Evolutionary conservation across 352 stramenopile genomes (phyloP), one percentile per base, ranked within the genome.

Genomic region (Elongisporangium prolatum): DNA sequence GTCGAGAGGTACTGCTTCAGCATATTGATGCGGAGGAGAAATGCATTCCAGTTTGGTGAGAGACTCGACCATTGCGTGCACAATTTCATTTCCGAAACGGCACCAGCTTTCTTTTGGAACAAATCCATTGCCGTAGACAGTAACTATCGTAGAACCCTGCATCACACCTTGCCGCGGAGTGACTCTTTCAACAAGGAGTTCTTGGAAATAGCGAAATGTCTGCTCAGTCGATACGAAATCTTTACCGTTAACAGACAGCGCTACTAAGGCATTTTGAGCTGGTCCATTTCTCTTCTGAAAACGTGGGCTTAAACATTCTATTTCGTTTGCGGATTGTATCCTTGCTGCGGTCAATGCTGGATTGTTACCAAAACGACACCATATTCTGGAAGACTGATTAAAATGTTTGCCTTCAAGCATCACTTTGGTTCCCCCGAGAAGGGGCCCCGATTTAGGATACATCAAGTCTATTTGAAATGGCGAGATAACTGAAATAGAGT

Each of bases 161-260:
- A 87, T 63, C 2, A 68, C 21, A 2, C 86, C 87, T 48, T 59
- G 67, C 4, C 70, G 67, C 3, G 87, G 87, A 14, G 62, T 75
- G 40, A 91, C 48, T 10, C 54, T 71, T 0, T 65, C 34, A 0
- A 97, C 65, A 40, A 72, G 63, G 16, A 82, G 68, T 3, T 71
- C 63, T 5, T 28, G 4, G 2, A n/a, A 50, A 47, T 91, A 96
- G 5, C 49, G 71, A 49, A 93, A 97, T 18, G 38, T 56, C 1
- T 76, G 69, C 10, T 62, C 21, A 0, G 73, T 78, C 17, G 75
- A 60, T 2, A 79, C 48, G 47, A 94, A 97, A 49, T 95, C 73
- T 21, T 77, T 72, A 6, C 74, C 75, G 50, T 97, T 96, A 4
- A 91, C 65, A 0, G 86, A 93, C 14, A 95, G 52, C 34, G 68